phyloP scores from a whole-genome alignment of 1,284 basidiomycete genomes.

The Leccinum subrobustum region DNA sequence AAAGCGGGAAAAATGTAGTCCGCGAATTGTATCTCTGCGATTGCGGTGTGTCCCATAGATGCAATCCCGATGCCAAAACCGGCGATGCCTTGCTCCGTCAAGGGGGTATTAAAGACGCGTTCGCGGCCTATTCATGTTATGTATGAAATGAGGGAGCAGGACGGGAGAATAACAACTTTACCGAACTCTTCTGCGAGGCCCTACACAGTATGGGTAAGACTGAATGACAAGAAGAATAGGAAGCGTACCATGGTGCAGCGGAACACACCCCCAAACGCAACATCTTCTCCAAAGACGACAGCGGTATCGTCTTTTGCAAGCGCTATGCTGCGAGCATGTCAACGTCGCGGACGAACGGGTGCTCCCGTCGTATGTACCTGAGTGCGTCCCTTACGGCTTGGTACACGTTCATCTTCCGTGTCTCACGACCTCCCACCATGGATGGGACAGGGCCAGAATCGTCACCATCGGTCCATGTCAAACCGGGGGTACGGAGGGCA shows the following conservation, averaged over 20 bases:
- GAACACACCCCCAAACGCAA: conserved; percentile 93
- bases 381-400: conserved; percentile 89
- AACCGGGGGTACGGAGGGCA: conserved; percentile 69
- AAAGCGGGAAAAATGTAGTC: conserved; percentile 92
- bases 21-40: conserved; percentile 90
- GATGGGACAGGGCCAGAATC: conserved; percentile 39
- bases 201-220: conserved; percentile 36
- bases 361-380: conserved; percentile 46
- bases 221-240: not conserved
- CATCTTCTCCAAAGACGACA: conserved; percentile 92
- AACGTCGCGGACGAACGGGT: not conserved
- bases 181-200: conserved; percentile 94
- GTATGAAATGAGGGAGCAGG: not conserved
- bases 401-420: conserved; percentile 88
- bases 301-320: conserved; percentile 84
- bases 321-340: conserved; percentile 56
- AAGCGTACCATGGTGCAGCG: conserved; percentile 74
- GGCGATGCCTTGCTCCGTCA: conserved; percentile 93
- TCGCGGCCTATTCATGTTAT: conserved; percentile 61
- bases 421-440: conserved; percentile 75
- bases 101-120: conserved; percentile 93
- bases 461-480: conserved; percentile 70
- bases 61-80: conserved; percentile 94
- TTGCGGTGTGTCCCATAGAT: conserved; percentile 90
- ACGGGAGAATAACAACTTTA: conserved; percentile 29